Base-by-base conservation (phyloP, 257 asterid genomes). In the Fraxinus quadrangulata region DNA sequence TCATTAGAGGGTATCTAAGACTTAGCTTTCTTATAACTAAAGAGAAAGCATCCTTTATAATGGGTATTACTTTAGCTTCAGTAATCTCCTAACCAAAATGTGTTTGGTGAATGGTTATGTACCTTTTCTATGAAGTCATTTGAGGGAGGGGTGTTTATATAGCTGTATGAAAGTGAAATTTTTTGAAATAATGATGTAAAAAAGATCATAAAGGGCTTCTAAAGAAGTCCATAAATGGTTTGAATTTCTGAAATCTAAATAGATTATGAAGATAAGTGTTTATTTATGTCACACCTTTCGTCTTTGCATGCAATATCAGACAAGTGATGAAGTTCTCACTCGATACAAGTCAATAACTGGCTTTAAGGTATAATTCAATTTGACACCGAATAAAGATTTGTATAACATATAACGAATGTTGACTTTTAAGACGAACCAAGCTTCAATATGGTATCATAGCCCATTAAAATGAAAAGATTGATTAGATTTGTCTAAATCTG, bases 11-110 rank as follows among this genome's bases (percentile, higher is more conserved):
- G n/a, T n/a, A n/a, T n/a, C n/a, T n/a, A n/a, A n/a, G n/a, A n/a
- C 12, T 23, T 70, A 11, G 76, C 45, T 77, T 70, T 49, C 30
- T 69, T 56, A 36, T 49, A 54, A 54, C 61, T 70, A 36, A 49
- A 59, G 77, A 16, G 59, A 71, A 59, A 71, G 24, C 47, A 26
- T 11, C 59, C 8, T 37, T 2, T 12, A 19, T 11, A 63, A 63
- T 2, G 40, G 24, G 59, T 54, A 75, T 47, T 75, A 26, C 74
- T 79, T 54, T 71, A 78, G 54, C 81, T 71, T 72, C 47, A 78
- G 37, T 24, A 39, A 56, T 70, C 66, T 63, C 76, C 72, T 56
- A 51, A 54, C 72, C 76, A 24, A 63, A 63, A 21, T 76, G 80
- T 70, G 72, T 78, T 70, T 70, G 82, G 83, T 76, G 40, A 56